These are phyloP conservation scores for Colletotrichum tamarilloi DNA, from an alignment of 2,329 filamentous ascomycete genomes.

Conservation along the genomic window DNA sequence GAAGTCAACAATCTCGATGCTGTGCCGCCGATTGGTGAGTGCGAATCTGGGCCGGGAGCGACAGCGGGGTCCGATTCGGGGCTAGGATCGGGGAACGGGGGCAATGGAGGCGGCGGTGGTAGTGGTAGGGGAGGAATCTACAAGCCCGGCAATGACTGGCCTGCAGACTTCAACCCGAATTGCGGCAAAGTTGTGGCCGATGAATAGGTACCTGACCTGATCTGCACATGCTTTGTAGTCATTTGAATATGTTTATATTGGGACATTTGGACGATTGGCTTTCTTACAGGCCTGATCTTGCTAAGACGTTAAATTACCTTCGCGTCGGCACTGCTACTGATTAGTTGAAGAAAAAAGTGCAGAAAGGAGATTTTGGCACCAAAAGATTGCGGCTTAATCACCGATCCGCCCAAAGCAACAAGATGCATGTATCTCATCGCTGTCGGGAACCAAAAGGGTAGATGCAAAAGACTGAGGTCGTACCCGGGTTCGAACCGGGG, in stretches of 20 bases:
- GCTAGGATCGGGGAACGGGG: neutral
- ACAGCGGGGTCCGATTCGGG: neutral
- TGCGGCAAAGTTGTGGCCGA: neutral
- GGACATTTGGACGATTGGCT: neutral
- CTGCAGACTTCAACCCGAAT: neutral
- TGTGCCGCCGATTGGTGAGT: constrained; percentile 7
- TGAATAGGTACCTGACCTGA: neutral
- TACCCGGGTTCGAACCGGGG: constrained; percentile 36
- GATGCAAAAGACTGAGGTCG: constrained; percentile 20
- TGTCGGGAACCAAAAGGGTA: too few relatives aligned
- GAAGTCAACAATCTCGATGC: constrained; percentile 40
- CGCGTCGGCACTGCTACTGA: too few relatives aligned
- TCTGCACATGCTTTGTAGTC: neutral
- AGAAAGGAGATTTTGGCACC: neutral
- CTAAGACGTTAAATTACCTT: neutral
- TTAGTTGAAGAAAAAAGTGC: too few relatives aligned
- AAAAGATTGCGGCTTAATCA: too few relatives aligned
- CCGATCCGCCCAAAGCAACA: fast-evolving
- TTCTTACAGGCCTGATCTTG: neutral
- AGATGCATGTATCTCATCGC: too few relatives aligned
- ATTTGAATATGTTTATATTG: neutral
- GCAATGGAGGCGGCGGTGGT: neutral
- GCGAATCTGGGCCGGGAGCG: neutral
- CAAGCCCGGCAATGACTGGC: constrained; percentile 11
- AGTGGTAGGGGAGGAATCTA: neutral